These are phyloP conservation scores for Aechmea fasciata DNA, from an alignment of 176 grass and related monocot genomes.

Conservation along the genomic window DNA sequence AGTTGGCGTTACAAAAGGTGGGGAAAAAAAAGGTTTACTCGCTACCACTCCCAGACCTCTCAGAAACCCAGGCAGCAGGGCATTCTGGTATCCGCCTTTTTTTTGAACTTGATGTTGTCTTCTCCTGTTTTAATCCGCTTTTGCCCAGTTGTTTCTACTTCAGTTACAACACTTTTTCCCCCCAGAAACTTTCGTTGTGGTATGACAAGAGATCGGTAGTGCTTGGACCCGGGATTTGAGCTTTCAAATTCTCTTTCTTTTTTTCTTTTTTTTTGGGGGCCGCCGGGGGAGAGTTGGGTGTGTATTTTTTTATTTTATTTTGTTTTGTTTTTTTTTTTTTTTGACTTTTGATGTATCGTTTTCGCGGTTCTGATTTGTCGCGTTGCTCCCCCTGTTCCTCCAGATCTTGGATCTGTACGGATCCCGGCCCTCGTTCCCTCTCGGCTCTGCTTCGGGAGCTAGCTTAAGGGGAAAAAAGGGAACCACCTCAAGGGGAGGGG, in stretches of 20 bases:
- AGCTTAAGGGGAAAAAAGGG: conserved; percentile 21
- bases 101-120: not conserved
- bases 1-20: too few species aligned
- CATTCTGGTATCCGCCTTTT: too few species aligned
- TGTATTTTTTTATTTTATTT: not conserved
- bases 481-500: not conserved
- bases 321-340: not conserved
- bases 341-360: not conserved
- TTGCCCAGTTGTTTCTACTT: not conserved
- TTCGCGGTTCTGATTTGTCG: not conserved
- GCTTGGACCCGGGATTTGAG: not conserved
- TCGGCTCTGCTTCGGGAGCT: conserved; percentile 1
- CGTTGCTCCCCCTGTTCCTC: not conserved
- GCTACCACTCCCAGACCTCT: too few species aligned
- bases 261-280: not conserved
- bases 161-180: not conserved
- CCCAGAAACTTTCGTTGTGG: not conserved
- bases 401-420: not conserved
- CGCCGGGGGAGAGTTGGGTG: too few species aligned
- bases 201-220: not conserved
- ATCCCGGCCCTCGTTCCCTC: not conserved
- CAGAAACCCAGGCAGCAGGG: too few species aligned
- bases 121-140: not conserved
- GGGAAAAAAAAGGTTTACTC: too few species aligned
- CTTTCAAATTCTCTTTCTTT: not conserved